Conservation (phyloP, 1,284 basidiomycete genomes). For the Heimioporus punctisporus region DNA sequence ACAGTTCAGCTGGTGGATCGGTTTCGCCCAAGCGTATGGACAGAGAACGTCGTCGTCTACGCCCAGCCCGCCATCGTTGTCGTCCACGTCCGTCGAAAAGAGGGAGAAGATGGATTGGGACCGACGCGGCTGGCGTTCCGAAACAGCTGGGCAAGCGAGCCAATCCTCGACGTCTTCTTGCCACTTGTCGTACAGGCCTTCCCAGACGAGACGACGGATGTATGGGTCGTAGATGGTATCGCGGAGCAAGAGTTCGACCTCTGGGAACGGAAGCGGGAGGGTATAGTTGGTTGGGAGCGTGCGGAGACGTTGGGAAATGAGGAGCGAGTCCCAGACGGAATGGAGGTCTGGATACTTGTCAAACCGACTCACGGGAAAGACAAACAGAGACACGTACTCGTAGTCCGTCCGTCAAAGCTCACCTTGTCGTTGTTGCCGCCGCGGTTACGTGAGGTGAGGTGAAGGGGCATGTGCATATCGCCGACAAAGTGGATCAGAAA, state of each 20-base stretch:
- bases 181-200: slow-evolving; percentile 59
- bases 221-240: slow-evolving; percentile 90
- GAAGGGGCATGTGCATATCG: slow-evolving; percentile 77
- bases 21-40: slow-evolving; percentile 76
- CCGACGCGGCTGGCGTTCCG: background rate
- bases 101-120: slow-evolving; percentile 32
- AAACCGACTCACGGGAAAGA: background rate
- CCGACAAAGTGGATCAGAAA: slow-evolving; percentile 93
- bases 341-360: slow-evolving; percentile 72
- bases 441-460: slow-evolving; percentile 80
- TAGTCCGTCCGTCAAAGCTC: slow-evolving; percentile 65
- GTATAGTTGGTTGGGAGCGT: slow-evolving; percentile 78
- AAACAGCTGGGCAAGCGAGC: slow-evolving; percentile 64
- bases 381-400: slow-evolving; percentile 48
- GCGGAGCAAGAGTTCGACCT: slow-evolving; percentile 75
- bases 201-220: slow-evolving; percentile 84
- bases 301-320: slow-evolving; percentile 83
- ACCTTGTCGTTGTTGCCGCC: slow-evolving; percentile 86
- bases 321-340: slow-evolving; percentile 82
- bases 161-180: slow-evolving; percentile 56
- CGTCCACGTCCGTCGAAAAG: slow-evolving; percentile 9
- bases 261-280: slow-evolving; percentile 58
- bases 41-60: slow-evolving; percentile 71
- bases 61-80: slow-evolving; percentile 22
- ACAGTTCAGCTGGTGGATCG: slow-evolving; percentile 79